Evolutionary conservation across 1,284 basidiomycete species (phyloP).

Genomic region (Spongispora temasekensis): DNA sequence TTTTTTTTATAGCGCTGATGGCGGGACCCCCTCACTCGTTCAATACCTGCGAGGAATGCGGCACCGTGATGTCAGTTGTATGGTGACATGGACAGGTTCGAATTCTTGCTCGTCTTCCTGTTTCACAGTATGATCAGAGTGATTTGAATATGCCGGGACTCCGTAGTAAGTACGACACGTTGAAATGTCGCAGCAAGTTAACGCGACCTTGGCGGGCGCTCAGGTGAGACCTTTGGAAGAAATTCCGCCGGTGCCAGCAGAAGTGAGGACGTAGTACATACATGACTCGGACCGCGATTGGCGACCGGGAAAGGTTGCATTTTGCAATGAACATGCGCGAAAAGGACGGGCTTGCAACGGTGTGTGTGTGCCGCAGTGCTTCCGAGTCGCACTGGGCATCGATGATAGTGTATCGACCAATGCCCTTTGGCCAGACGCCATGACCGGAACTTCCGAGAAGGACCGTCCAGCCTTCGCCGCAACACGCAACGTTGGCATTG

Average conservation of each 20-base stretch:
- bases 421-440: conserved; percentile 6
- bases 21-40: conserved; percentile 1
- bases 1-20: too few relatives aligned
- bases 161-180: conserved; percentile 4
- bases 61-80: conserved; percentile 12
- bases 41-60: conserved; percentile 9
- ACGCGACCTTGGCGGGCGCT: too few relatives aligned
- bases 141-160: neutral
- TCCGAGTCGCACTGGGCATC: neutral
- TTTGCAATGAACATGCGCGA: too few relatives aligned
- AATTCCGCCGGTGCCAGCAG: too few relatives aligned
- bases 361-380: conserved; percentile 2
- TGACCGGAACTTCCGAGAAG: conserved; percentile 16
- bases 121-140: conserved; percentile 26
- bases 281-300: too few relatives aligned
- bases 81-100: conserved; percentile 12
- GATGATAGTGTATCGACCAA: conserved; percentile 23
- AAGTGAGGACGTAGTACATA: too few relatives aligned
- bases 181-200: conserved; percentile 17
- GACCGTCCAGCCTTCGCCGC: conserved; percentile 10
- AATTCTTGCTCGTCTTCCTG: conserved; percentile 18
- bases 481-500: conserved; percentile 14
- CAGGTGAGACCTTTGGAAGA: too few relatives aligned
- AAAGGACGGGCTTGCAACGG: too few relatives aligned
- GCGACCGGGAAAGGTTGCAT: too few relatives aligned